Conservation (phyloP, 805 yeast genomes). For the Yamadazyma ubonensis region DNA sequence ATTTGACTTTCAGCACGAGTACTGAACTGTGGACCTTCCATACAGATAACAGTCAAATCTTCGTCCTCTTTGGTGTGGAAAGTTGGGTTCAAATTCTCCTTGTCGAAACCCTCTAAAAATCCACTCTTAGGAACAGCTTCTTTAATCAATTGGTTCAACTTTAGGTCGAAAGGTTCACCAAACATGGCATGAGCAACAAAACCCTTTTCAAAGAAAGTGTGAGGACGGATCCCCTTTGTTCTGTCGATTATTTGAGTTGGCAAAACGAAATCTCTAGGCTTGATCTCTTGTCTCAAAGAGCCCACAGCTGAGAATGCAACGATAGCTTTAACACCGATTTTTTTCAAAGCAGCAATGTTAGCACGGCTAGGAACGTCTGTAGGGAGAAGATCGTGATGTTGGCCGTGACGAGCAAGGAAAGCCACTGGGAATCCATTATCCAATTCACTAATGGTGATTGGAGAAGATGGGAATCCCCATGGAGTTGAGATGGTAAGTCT, state of each 20-base stretch:
- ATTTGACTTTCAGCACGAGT: conserved; percentile 94
- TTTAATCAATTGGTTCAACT: conserved; percentile 63
- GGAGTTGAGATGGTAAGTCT: conserved; percentile 82
- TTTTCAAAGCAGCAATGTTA: conserved; percentile 92
- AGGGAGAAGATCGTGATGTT: conserved; percentile 85
- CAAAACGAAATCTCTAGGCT: conserved; percentile 93
- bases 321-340: conserved; percentile 80
- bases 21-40: conserved; percentile 99
- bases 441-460: conserved; percentile 87
- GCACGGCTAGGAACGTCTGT: conserved; percentile 91
- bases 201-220: conserved; percentile 87
- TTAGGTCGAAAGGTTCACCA: conserved; percentile 92
- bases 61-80: conserved; percentile 71
- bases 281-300: conserved; percentile 81
- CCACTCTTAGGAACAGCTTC: conserved; percentile 45
- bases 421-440: conserved; percentile 80
- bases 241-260: conserved; percentile 96
- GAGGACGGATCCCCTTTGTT: conserved; percentile 90
- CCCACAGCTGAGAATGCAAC: conserved; percentile 97
- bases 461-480: conserved; percentile 96
- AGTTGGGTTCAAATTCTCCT: conserved; percentile 33
- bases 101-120: conserved; percentile 53
- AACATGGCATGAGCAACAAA: conserved; percentile 96
- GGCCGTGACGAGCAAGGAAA: conserved; percentile 92
- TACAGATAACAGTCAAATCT: conserved; percentile 85